Conservation (phyloP, 352 stramenopile species). For the Phytophthora macrochlamydospora region DNA sequence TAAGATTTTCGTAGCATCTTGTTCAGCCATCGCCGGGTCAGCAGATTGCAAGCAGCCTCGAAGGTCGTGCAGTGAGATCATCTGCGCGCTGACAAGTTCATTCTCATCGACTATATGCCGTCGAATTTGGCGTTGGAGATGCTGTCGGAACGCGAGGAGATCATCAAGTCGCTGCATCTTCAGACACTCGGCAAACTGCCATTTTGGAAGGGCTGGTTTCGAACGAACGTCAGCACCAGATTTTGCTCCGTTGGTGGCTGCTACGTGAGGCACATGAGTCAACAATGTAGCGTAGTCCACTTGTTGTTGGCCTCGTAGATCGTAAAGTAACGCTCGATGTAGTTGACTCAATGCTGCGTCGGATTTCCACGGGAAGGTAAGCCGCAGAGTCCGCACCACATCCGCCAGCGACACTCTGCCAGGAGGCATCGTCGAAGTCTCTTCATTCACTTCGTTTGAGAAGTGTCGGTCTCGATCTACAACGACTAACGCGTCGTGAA, state of each 20-base stretch:
- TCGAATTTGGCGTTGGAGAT: slow-evolving; percentile 46
- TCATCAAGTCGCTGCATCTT: slow-evolving; percentile 69
- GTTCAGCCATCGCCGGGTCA: slow-evolving; percentile 58
- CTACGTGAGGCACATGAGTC: slow-evolving; percentile 8
- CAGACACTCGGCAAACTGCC: slow-evolving; percentile 49
- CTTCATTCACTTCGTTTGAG: neutral
- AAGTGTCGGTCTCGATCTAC: slow-evolving; percentile 60
- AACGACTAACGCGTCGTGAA: slow-evolving; percentile 55
- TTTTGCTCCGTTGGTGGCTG: slow-evolving; percentile 4
- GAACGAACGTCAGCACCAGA: neutral
- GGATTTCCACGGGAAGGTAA: slow-evolving; percentile 70
- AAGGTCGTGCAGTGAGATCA: slow-evolving; percentile 55
- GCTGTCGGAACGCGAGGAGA: slow-evolving; percentile 48
- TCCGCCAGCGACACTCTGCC: slow-evolving; percentile 48
- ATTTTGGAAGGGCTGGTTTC: neutral
- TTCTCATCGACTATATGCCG: slow-evolving; percentile 10
- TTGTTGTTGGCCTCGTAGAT: slow-evolving; percentile 37
- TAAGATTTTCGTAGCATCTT: slow-evolving; percentile 54
- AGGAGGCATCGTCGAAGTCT: slow-evolving; percentile 1
- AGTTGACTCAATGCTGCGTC: slow-evolving; percentile 48
- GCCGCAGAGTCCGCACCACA: slow-evolving; percentile 47
- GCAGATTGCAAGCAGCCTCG: slow-evolving; percentile 49
- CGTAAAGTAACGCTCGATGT: slow-evolving; percentile 48
- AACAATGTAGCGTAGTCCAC: slow-evolving; percentile 58
- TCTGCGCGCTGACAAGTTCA: slow-evolving; percentile 12